phyloP scores from a whole-genome alignment of 2,329 filamentous ascomycete species.

The Lomentospora prolificans region DNA sequence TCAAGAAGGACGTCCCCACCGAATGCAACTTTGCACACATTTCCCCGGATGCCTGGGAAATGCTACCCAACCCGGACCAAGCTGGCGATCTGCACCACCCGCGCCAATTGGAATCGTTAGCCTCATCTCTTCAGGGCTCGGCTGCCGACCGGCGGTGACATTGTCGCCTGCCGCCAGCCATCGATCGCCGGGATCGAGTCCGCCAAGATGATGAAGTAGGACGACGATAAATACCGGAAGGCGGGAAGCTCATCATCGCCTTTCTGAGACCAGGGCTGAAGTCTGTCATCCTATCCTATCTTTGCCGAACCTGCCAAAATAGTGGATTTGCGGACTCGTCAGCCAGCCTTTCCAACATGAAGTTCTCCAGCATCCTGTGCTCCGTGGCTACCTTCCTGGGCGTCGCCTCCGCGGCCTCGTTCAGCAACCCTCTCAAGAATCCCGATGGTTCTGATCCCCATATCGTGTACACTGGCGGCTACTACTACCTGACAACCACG shows the following conservation, averaged over 20 bases:
- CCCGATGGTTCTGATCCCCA: slow-evolving; percentile 42
- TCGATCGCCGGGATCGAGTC: too few species aligned
- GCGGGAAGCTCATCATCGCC: too few species aligned
- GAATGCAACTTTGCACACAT: neutral
- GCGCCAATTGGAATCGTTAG: neutral
- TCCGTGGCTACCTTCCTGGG: neutral
- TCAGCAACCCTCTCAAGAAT: slow-evolving; percentile 40
- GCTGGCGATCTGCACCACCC: neutral
- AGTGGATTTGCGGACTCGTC: too few species aligned
- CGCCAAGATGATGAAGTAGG: too few species aligned
- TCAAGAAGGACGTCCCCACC: neutral
- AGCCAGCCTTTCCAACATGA: too few species aligned
- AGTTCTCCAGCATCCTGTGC: neutral
- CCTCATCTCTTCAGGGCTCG: too few species aligned
- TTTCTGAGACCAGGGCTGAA: too few species aligned
- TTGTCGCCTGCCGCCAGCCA: too few species aligned
- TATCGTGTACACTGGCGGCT: slow-evolving; percentile 40
- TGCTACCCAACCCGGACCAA: neutral
- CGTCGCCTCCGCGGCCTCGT: slow-evolving; percentile 8
- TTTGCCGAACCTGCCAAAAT: too few species aligned
- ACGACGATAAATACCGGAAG: too few species aligned
- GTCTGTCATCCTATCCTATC: too few species aligned
- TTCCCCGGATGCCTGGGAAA: neutral
- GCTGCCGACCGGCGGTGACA: too few species aligned
- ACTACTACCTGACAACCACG: slow-evolving; percentile 48